Conservation (phyloP, 2,329 filamentous ascomycete genomes). For the Neurospora crassa region DNA sequence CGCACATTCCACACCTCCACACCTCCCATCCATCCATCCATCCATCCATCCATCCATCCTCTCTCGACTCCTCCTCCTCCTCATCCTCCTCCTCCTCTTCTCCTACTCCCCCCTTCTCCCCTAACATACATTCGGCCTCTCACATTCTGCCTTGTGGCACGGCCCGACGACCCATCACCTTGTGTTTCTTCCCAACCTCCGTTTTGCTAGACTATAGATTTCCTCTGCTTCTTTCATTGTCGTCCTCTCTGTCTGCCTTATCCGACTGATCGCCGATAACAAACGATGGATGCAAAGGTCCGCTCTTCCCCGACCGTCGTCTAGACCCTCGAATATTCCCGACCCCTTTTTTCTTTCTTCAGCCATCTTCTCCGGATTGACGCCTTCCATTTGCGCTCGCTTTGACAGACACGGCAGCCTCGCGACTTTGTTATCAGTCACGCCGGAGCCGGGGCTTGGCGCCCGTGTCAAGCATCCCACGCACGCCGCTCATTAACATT, state of each 20-base stretch:
- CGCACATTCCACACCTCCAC: background rate
- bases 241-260: background rate
- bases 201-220: background rate
- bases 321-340: background rate
- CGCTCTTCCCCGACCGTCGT: constrained; percentile 1
- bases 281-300: constrained; percentile 19
- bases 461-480: constrained; percentile 12
- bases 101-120: background rate
- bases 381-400: background rate
- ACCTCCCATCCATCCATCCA: background rate
- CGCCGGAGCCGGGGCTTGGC: constrained; percentile 1
- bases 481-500: background rate
- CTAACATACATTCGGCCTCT: background rate
- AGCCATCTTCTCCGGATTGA: background rate
- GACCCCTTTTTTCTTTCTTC: background rate
- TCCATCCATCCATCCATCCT: background rate
- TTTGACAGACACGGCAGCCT: background rate
- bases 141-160: background rate
- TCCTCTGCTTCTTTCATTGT: background rate
- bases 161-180: background rate
- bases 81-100: background rate
- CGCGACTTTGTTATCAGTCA: background rate
- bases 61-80: constrained; percentile 12
- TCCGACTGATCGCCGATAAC: constrained; percentile 1
- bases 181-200: background rate